A percentile compares a stretch with the other conserved stretches of the same genome.
Evolutionary conservation across 225 moss, liverwort and hornwort species (phyloP).

Genomic region (Bryum argenteum): DNA sequence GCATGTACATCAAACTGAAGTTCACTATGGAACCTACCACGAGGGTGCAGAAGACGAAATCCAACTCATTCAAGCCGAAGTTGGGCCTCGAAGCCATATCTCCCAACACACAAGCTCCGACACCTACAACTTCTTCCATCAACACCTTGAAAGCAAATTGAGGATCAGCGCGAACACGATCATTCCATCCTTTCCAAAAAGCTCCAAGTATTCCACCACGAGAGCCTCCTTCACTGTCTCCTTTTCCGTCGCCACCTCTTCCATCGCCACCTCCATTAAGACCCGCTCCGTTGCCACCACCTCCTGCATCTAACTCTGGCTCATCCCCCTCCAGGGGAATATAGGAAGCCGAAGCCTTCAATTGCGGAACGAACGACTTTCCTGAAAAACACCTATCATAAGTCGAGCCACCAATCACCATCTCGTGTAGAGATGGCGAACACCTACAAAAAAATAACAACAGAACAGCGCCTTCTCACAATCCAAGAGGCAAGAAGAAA

Average conservation of each 20-base stretch:
- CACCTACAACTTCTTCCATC: constrained; percentile 86
- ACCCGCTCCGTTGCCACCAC: constrained; percentile 65
- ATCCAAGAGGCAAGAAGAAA: not conserved
- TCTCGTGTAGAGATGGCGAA: not conserved
- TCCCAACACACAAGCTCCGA: constrained; percentile 88
- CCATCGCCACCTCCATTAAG: constrained; percentile 56
- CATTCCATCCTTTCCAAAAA: constrained; percentile 78
- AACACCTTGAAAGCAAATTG: constrained; percentile 88
- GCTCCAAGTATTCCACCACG: constrained; percentile 62
- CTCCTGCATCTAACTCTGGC: constrained; percentile 42
- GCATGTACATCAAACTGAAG: constrained; percentile 91
- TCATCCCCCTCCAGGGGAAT: constrained; percentile 38
- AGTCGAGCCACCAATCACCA: constrained; percentile 3
- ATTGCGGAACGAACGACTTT: constrained; percentile 9
- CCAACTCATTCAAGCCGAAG: constrained; percentile 87
- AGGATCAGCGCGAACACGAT: constrained; percentile 78
- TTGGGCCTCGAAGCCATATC: constrained; percentile 91
- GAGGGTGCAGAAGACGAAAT: constrained; percentile 93
- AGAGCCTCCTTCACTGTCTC: constrained; percentile 49
- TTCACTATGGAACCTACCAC: constrained; percentile 85
- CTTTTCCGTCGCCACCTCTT: constrained; percentile 43
- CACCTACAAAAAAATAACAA: not conserved
- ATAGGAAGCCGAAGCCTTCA: constrained; percentile 46
- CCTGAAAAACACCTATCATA: constrained; percentile 21
- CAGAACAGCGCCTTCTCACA: not conserved